phyloP scores from a whole-genome alignment of 371 early-diverging fungal species.

The Zopfochytrium polystomum region DNA sequence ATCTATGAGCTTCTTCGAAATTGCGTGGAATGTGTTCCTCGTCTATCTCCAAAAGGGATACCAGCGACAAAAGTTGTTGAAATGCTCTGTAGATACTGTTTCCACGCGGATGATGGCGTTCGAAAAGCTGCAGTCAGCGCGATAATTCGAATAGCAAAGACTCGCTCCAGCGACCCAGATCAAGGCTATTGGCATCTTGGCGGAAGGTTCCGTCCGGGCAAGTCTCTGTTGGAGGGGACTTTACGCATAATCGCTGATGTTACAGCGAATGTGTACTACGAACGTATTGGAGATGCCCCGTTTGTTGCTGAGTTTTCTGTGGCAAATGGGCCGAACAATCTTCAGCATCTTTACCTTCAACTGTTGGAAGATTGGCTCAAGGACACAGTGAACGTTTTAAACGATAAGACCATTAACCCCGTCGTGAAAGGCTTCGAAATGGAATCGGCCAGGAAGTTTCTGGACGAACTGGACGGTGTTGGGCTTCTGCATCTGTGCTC shows the following conservation, averaged over 20 bases:
- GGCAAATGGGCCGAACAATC: conserved; percentile 11
- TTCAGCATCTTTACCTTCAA: conserved; percentile 27
- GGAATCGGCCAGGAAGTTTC: conserved; percentile 51
- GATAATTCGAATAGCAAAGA: conserved; percentile 60
- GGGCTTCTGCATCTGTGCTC: conserved; percentile 73
- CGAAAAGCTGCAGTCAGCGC: conserved; percentile 64
- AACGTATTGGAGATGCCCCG: conserved; percentile 33
- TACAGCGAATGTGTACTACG: conserved; percentile 30
- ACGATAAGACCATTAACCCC: conserved; percentile 3
- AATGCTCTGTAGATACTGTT: conserved; percentile 69
- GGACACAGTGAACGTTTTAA: too few species aligned
- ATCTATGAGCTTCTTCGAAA: conserved; percentile 35
- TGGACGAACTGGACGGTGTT: conserved; percentile 71
- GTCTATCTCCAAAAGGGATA: conserved; percentile 67
- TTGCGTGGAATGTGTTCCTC: conserved; percentile 67
- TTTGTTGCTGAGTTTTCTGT: conserved; percentile 17
- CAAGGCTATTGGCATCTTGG: conserved; percentile 20
- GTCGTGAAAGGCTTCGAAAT: conserved; percentile 26
- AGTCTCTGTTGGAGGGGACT: conserved; percentile 25
- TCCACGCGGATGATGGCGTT: conserved; percentile 82
- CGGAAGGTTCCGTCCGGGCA: conserved; percentile 12
- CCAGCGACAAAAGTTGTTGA: conserved; percentile 66
- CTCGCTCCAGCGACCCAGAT: conserved; percentile 53
- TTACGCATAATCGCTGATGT: conserved; percentile 28
- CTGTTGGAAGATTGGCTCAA: conserved; percentile 52